phyloP scores from a whole-genome alignment of 257 asterid genomes.

The Solanum phureja region DNA sequence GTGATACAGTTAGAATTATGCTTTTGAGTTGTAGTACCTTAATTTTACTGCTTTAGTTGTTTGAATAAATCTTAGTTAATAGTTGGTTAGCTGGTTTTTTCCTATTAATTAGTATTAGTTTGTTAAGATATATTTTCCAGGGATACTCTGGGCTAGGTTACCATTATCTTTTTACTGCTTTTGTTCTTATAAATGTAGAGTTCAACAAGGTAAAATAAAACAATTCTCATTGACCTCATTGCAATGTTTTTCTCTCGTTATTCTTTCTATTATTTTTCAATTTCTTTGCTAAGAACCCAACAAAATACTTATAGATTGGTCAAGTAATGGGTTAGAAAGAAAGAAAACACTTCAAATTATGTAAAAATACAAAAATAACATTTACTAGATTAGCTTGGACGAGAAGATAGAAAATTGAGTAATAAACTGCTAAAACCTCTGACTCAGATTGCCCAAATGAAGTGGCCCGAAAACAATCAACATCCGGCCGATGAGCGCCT shows the following conservation, averaged over 20 bases:
- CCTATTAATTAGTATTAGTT: not conserved
- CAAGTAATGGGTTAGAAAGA: not conserved
- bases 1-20: not conserved
- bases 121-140: not conserved
- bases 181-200: not conserved
- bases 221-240: not conserved
- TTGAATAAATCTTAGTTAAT: not conserved
- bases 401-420: not conserved
- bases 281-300: not conserved
- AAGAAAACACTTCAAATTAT: not conserved
- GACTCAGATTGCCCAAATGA: slow-evolving; percentile 64
- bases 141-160: not conserved
- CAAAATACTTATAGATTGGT: not conserved
- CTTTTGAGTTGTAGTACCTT: not conserved
- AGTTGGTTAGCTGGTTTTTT: not conserved
- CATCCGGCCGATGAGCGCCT: slow-evolving; percentile 87
- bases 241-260: not conserved
- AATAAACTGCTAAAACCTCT: slow-evolving; percentile 39
- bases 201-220: not conserved
- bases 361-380: not conserved
- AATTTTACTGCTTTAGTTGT: not conserved
- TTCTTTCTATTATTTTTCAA: not conserved
- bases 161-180: not conserved
- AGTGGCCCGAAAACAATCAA: slow-evolving; percentile 85
- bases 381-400: not conserved